Conservation (phyloP, 1,139 yeast genomes). For the Kurtzmaniella quercitrusa region DNA sequence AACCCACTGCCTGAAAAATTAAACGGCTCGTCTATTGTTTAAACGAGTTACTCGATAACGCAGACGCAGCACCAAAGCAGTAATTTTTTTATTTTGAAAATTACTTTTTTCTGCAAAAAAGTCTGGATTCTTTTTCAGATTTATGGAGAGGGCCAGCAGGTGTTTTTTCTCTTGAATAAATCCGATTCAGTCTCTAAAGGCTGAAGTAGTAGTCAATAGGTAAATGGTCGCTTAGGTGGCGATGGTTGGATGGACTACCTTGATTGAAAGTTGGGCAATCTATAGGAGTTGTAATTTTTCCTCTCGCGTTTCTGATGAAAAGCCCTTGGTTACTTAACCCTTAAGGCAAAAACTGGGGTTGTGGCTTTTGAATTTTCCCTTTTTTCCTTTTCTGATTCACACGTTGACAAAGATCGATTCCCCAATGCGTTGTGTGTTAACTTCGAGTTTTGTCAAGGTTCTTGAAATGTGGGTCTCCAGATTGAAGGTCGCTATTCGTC, state of each 20-base stretch:
- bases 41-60: not conserved
- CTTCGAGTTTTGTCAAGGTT: not conserved
- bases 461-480: not conserved
- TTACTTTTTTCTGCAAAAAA: not conserved
- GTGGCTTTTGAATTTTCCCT: not conserved
- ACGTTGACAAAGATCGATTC: not conserved
- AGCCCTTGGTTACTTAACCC: not conserved
- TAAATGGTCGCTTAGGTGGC: too few species aligned
- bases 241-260: too few species aligned
- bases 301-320: too few species aligned
- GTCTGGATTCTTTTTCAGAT: not conserved
- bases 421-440: not conserved
- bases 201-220: not conserved
- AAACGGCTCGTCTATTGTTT: constrained; percentile 1
- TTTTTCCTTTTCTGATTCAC: not conserved
- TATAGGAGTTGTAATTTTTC: too few species aligned
- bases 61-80: not conserved
- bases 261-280: too few species aligned
- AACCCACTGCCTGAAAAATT: not conserved
- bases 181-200: not conserved
- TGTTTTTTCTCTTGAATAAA: not conserved
- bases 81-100: not conserved
- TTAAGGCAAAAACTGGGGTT: not conserved
- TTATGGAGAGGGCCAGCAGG: too few species aligned
- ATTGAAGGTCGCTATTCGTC: not conserved